Evolutionary conservation across 176 grass and related monocot species (phyloP).

Genomic region (Aegilops sharonensis): DNA sequence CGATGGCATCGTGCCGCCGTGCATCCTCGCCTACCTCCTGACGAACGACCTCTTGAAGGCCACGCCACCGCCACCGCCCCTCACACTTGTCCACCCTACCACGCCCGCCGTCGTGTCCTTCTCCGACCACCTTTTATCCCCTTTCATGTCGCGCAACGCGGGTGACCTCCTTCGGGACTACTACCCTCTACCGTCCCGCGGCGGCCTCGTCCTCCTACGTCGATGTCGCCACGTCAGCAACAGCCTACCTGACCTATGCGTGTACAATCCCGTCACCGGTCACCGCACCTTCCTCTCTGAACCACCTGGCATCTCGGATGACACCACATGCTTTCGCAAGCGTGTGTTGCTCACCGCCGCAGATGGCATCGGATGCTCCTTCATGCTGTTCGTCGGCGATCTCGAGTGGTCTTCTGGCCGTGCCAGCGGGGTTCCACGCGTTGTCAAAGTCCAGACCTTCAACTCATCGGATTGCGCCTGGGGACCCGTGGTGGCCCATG

Average conservation of each 20-base stretch:
- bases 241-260: not conserved
- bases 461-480: not conserved
- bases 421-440: not conserved
- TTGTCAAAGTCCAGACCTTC: not conserved
- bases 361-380: not conserved
- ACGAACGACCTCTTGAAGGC: too few relatives aligned
- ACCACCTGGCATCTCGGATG: not conserved
- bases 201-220: not conserved
- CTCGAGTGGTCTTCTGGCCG: not conserved
- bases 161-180: not conserved
- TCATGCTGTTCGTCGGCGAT: not conserved
- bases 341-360: not conserved
- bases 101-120: not conserved
- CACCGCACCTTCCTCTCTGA: not conserved
- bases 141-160: not conserved
- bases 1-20: too few relatives aligned
- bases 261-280: not conserved
- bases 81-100: not conserved
- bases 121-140: not conserved
- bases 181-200: not conserved
- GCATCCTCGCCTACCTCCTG: too few relatives aligned
- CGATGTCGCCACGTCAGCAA: not conserved
- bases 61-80: not conserved
- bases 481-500: not conserved
- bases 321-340: rapidly evolving